These are phyloP conservation scores for Betula pendula DNA, from an alignment of 306 rosid species.

Conservation along the genomic window DNA sequence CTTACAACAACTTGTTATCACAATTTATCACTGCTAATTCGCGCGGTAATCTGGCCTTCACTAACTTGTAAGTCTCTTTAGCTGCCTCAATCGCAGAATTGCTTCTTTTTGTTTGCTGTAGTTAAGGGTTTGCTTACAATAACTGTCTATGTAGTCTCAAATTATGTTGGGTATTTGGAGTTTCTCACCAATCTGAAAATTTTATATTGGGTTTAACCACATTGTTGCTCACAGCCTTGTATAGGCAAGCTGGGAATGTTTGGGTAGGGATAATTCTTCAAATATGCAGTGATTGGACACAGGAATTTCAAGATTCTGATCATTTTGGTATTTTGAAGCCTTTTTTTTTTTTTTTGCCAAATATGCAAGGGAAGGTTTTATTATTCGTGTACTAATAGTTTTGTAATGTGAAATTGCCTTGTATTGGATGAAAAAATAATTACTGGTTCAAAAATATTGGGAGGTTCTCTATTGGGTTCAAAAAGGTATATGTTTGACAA, in stretches of 20 bases:
- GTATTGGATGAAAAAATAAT: neutral
- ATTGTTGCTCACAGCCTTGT: neutral
- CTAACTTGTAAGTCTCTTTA: slow-evolving; percentile 69
- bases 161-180: neutral
- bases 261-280: neutral
- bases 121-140: slow-evolving; percentile 6
- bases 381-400: neutral
- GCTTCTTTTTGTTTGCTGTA: neutral
- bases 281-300: neutral
- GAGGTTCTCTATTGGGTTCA: neutral
- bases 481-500: neutral
- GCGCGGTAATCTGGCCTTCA: slow-evolving; percentile 61
- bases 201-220: neutral
- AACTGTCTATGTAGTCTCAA: neutral
- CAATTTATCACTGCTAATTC: slow-evolving; percentile 82
- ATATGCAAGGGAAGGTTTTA: neutral
- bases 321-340: neutral
- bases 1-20: slow-evolving; percentile 76
- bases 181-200: neutral
- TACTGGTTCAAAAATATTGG: neutral
- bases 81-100: neutral
- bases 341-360: too few species aligned
- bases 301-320: neutral
- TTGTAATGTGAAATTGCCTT: neutral
- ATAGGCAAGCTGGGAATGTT: neutral